A percentile compares a stretch with the other conserved stretches of the same genome.
phyloP scores from a whole-genome alignment of 768 basidiomycete species.

The Mycena galopus region DNA sequence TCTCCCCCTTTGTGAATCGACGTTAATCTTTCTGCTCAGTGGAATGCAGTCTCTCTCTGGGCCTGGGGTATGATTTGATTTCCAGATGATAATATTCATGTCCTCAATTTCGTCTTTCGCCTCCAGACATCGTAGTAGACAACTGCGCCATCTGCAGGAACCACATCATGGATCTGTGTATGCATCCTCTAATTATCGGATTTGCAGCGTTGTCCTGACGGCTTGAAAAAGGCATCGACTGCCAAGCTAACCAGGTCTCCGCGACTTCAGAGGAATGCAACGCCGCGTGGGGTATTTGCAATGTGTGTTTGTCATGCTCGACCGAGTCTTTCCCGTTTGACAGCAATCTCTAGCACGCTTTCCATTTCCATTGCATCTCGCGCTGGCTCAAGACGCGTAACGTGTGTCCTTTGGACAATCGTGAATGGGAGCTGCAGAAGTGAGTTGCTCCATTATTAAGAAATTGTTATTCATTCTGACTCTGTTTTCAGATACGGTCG shows the following conservation, averaged over 20 bases:
- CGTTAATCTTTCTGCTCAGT: conserved; percentile 64
- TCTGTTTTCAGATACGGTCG: conserved; percentile 56
- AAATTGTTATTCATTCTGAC: neutral
- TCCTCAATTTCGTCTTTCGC: conserved; percentile 3
- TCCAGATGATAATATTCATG: neutral
- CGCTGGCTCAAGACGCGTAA: conserved; percentile 99
- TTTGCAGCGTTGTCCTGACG: neutral
- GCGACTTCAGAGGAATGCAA: conserved; percentile 97
- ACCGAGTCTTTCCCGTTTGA: neutral
- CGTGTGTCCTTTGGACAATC: conserved; percentile 94
- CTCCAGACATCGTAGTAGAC: conserved; percentile 94
- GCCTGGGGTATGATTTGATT: conserved; percentile 84
- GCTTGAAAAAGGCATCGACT: conserved; percentile 89
- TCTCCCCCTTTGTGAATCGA: conserved; percentile 6
- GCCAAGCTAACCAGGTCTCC: conserved; percentile 98
- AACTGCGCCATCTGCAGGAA: conserved; percentile 99
- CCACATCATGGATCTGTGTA: conserved; percentile 99
- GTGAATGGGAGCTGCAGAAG: conserved; percentile 98
- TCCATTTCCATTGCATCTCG: conserved; percentile 99
- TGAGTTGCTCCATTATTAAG: conserved; percentile 55
- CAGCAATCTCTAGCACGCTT: conserved; percentile 80
- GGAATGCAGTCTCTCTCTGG: conserved; percentile 99
- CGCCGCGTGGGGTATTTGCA: conserved; percentile 99
- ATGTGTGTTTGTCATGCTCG: conserved; percentile 65
- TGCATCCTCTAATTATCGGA: conserved; percentile 44